Conservation (phyloP, 2,329 filamentous ascomycete species). For the Nemania sp. region DNA sequence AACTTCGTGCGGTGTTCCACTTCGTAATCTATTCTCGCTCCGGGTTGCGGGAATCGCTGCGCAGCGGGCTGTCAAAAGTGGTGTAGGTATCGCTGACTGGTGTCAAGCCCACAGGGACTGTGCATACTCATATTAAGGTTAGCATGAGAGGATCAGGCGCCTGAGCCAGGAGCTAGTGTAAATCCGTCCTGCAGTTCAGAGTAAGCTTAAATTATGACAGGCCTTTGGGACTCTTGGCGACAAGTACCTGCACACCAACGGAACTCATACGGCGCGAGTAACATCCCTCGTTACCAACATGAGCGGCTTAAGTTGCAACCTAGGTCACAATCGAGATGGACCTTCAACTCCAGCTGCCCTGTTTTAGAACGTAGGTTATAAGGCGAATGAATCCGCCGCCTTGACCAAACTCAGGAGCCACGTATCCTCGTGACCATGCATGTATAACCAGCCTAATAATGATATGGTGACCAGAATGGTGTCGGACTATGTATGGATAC, state of each 20-base stretch:
- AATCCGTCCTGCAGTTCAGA: slow-evolving; percentile 9
- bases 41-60: neutral
- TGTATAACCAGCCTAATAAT: too few species aligned
- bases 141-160: slow-evolving; percentile 4
- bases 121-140: neutral
- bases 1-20: too few species aligned
- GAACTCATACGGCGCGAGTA: neutral
- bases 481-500: too few species aligned
- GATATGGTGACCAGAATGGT: too few species aligned
- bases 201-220: slow-evolving; percentile 21
- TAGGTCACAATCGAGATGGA: neutral
- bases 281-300: neutral
- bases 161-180: slow-evolving; percentile 19
- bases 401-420: too few species aligned
- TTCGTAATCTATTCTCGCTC: neutral
- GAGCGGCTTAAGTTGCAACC: neutral
- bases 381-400: too few species aligned
- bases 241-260: neutral
- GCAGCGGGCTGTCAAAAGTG: slow-evolving; percentile 2
- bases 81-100: slow-evolving; percentile 9
- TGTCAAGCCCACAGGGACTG: neutral
- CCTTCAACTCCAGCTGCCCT: neutral
- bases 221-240: slow-evolving; percentile 8
- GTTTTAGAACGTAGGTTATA: too few species aligned
- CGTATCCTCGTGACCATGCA: too few species aligned